Percentiles rank a stretch among this genome's conserved stretches.
Evolutionary conservation across 441 rosid genomes (phyloP).

Genomic region (Euphorbia celastroides): DNA sequence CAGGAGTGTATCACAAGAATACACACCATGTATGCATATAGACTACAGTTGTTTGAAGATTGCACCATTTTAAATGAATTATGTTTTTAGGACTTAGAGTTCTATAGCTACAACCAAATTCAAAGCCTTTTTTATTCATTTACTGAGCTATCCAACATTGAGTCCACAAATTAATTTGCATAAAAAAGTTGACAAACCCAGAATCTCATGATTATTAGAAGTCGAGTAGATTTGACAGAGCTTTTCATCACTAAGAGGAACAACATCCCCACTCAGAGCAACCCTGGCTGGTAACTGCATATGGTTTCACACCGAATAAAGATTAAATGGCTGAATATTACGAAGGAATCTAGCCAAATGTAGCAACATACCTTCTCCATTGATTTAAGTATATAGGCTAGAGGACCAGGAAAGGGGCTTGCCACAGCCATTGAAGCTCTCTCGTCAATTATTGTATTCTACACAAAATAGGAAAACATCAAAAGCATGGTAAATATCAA

Average conservation of each 20-base stretch:
- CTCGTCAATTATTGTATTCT: slow-evolving; percentile 85
- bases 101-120: neutral
- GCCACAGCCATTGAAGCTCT: slow-evolving; percentile 73
- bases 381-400: slow-evolving; percentile 53
- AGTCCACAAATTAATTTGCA: neutral
- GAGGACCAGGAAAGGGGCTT: slow-evolving; percentile 67
- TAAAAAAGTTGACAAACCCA: neutral
- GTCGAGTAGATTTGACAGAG: slow-evolving; percentile 27
- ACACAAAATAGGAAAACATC: slow-evolving; percentile 15
- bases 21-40: too few species aligned
- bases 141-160: neutral
- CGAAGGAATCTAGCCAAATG: slow-evolving; percentile 7
- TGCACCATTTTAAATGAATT: neutral
- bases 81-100: neutral
- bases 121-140: too few species aligned
- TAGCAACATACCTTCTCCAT: slow-evolving; percentile 52
- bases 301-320: neutral
- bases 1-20: too few species aligned
- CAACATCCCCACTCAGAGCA: slow-evolving; percentile 72
- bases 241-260: slow-evolving; percentile 63
- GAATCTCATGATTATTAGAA: slow-evolving; percentile 5
- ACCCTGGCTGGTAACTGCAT: slow-evolving; percentile 68
- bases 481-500: neutral
- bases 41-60: neutral
- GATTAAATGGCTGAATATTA: neutral